Evolutionary conservation across 257 asterid species (phyloP).

Genomic region (Lavandula angustifolia): DNA sequence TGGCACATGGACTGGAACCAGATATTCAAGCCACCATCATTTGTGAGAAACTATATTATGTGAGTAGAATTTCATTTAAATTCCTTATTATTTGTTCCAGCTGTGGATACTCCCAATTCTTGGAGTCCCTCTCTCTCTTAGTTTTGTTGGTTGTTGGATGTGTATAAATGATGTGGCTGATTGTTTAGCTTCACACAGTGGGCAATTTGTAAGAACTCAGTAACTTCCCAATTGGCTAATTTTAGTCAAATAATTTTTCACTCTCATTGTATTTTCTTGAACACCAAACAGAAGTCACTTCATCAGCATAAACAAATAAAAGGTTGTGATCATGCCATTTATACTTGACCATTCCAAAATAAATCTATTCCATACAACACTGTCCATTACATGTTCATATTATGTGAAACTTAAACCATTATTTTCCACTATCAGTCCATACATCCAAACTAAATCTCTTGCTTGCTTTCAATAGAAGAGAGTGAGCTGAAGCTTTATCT

Average conservation of each 20-base stretch:
- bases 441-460: background rate
- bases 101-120: slow-evolving; percentile 41
- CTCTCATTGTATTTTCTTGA: too few species aligned
- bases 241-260: background rate
- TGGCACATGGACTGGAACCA: slow-evolving; percentile 93
- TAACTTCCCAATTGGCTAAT: background rate
- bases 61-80: slow-evolving; percentile 30
- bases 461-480: slow-evolving; percentile 17
- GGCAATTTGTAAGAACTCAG: slow-evolving; percentile 12
- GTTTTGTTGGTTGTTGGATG: background rate
- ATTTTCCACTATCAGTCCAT: background rate
- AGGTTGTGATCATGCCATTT: too few species aligned
- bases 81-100: slow-evolving; percentile 28
- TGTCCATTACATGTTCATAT: background rate
- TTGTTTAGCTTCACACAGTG: background rate
- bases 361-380: background rate
- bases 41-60: slow-evolving; percentile 46
- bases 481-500: slow-evolving; percentile 22
- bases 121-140: slow-evolving; percentile 33
- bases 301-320: too few species aligned
- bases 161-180: too few species aligned
- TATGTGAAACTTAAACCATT: slow-evolving; percentile 1
- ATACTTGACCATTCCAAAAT: background rate
- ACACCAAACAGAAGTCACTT: too few species aligned
- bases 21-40: slow-evolving; percentile 73